Percentiles rank a stretch among this genome's conserved stretches.
phyloP scores from a whole-genome alignment of 495 filamentous ascomycete genomes.

The Lophium mytilinum region DNA sequence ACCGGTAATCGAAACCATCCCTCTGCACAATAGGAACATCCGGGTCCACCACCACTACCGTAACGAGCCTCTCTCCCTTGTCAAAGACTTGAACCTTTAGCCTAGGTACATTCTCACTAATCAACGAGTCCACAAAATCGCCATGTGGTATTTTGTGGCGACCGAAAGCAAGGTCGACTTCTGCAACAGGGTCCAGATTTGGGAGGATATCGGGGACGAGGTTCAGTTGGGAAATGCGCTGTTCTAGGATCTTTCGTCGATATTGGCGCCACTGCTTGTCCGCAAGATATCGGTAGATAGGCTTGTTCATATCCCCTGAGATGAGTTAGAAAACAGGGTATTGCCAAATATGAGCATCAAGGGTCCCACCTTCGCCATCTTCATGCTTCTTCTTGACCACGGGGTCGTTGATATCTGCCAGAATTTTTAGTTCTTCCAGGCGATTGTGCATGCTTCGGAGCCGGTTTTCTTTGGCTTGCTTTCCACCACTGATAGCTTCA shows the following conservation, averaged over 20 bases:
- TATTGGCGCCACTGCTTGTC: constrained; percentile 81
- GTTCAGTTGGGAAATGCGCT: constrained; percentile 81
- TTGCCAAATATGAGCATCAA: neutral
- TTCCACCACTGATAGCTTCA: constrained; percentile 50
- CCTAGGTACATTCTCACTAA: constrained; percentile 61
- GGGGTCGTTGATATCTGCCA: constrained; percentile 93
- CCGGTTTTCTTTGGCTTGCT: constrained; percentile 46
- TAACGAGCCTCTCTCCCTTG: constrained; percentile 68
- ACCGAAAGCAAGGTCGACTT: constrained; percentile 72
- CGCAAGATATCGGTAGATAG: constrained; percentile 87
- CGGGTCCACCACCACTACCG: constrained; percentile 76
- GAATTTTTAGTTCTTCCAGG: constrained; percentile 75
- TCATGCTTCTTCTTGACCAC: constrained; percentile 91
- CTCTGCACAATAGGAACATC: constrained; percentile 76
- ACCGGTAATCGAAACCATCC: constrained; percentile 71
- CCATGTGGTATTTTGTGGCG: constrained; percentile 61
- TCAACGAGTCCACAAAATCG: constrained; percentile 60
- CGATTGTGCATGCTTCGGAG: constrained; percentile 63
- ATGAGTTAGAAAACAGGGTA: constrained; percentile 1
- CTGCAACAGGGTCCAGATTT: constrained; percentile 65
- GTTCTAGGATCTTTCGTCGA: constrained; percentile 63
- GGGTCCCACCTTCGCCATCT: constrained; percentile 68
- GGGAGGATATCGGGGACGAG: constrained; percentile 92
- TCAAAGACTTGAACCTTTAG: constrained; percentile 81
- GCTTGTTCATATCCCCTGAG: constrained; percentile 87